Evolutionary conservation across 1,139 yeast genomes (phyloP).

Genomic region (Blastobotrys raffinosifermentans): DNA sequence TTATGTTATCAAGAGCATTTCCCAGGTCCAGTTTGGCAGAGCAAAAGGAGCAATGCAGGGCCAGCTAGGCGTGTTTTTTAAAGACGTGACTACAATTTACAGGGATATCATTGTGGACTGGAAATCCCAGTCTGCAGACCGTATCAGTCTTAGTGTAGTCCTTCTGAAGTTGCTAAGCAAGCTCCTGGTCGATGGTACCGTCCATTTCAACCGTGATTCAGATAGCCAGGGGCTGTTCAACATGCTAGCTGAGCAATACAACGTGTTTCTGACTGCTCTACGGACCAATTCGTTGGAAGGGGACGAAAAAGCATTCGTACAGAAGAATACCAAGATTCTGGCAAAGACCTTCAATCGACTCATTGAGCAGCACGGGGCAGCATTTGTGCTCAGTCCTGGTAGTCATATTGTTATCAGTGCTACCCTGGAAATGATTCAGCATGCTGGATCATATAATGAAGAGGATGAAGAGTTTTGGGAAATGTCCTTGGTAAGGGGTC

Average conservation of each 20-base stretch:
- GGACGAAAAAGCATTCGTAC: conserved; percentile 48
- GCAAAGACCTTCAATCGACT: conserved; percentile 65
- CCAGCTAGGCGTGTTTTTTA: conserved; percentile 37
- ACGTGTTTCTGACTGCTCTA: conserved; percentile 48
- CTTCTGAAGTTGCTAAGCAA: conserved; percentile 71
- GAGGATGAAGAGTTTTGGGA: conserved; percentile 61
- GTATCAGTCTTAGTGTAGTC: conserved; percentile 69
- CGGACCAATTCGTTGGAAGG: conserved; percentile 37
- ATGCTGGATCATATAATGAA: conserved; percentile 41
- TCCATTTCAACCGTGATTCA: conserved; percentile 55
- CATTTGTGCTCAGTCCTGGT: conserved; percentile 67
- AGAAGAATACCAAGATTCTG: conserved; percentile 66
- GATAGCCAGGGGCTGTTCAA: conserved; percentile 57
- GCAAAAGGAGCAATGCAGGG: conserved; percentile 76
- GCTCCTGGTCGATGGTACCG: conserved; percentile 70
- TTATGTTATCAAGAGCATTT: conserved; percentile 67
- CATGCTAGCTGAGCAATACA: conserved; percentile 54
- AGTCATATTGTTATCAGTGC: conserved; percentile 68
- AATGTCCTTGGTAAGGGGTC: conserved; percentile 62
- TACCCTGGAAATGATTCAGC: conserved; percentile 52
- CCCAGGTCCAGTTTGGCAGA: conserved; percentile 76
- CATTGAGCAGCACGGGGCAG: conserved; percentile 55
- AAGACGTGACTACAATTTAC: conserved; percentile 41
- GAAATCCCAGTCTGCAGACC: conserved; percentile 38
- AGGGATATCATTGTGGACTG: conserved; percentile 55